Base-by-base conservation (phyloP, 1,139 yeast species). In the Kodamaea derodonti region DNA sequence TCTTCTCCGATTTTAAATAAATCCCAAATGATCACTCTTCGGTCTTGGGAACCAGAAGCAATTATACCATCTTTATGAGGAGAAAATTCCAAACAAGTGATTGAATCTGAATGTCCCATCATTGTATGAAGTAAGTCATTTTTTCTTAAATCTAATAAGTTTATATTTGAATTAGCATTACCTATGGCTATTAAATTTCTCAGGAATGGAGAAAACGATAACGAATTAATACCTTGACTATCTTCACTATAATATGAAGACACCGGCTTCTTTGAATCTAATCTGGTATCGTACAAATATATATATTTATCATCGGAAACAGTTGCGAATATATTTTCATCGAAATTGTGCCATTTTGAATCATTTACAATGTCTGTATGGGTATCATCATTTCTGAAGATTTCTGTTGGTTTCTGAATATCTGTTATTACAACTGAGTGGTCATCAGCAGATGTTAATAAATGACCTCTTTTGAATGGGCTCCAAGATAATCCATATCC, bases 401-500 rank as follows among this genome's bases (percentile, higher is more conserved):
- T 40, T 10, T 42, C 47, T 4, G 30, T 34, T 4, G 27, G 36
- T 2, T 40, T 39, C 10, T 50, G 46, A 2, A 74, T 58, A 46
- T 81, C 82, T 69, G 85, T 75, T 11, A 80, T 46, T 0, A 77
- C 84, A 14, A 80, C 69, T 0, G 78, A 65, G 25, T 66, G 61
- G 52, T 83, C 94, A 51, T 83, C 88, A 0, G 88, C 69, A 0
- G 78, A 72, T 2, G 85, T 73, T 24, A 80, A 58, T 18, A 84
- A 57, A 24, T 66, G 62, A 3, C 81, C 83, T 31, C 62, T 49
- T 5, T 58, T 54, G 22, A 58, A 54, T 0, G 69, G 59, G 47
- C 71, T 81, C 82, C 90, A 84, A 4, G 80, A 63, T 26, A 84
- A 57, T 4, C 94, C 94, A 49, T 81, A 84, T 1, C 92, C 92